phyloP scores from a whole-genome alignment of 306 rosid species.

The Crataegus laevigata region DNA sequence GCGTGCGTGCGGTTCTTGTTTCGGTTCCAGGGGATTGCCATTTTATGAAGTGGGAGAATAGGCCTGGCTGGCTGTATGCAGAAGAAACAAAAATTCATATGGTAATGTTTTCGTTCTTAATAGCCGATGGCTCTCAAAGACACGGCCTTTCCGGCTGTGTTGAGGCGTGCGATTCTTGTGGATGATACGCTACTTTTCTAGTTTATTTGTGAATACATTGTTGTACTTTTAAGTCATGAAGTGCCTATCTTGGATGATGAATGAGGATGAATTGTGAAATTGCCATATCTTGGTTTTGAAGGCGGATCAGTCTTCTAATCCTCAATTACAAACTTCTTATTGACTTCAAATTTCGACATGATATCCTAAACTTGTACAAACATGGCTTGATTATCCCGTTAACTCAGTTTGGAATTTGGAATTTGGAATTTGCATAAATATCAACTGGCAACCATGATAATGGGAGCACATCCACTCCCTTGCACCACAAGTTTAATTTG shows the following conservation, averaged over 20 bases:
- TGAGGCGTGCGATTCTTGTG: background rate
- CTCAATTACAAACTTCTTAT: background rate
- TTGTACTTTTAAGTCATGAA: background rate
- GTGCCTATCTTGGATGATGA: background rate
- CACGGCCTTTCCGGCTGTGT: background rate
- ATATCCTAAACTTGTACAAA: background rate
- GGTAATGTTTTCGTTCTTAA: background rate
- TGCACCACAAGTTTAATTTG: too few species aligned
- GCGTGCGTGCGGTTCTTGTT: background rate
- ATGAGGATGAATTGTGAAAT: background rate
- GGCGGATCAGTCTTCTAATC: background rate
- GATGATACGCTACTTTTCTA: background rate
- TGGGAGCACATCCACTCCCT: too few species aligned
- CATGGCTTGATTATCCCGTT: background rate
- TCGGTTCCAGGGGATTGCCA: constrained; percentile 21
- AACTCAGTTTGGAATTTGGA: background rate
- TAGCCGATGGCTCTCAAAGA: background rate
- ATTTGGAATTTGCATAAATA: background rate
- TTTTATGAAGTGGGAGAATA: constrained; percentile 17
- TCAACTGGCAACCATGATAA: background rate
- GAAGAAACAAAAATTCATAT: background rate
- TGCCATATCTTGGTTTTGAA: background rate
- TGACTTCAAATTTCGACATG: background rate
- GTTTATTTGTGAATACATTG: background rate
- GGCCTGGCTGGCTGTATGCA: background rate